Base-by-base conservation (phyloP, 2,329 filamentous ascomycete genomes). In the Chrysoporthe puriensis region DNA sequence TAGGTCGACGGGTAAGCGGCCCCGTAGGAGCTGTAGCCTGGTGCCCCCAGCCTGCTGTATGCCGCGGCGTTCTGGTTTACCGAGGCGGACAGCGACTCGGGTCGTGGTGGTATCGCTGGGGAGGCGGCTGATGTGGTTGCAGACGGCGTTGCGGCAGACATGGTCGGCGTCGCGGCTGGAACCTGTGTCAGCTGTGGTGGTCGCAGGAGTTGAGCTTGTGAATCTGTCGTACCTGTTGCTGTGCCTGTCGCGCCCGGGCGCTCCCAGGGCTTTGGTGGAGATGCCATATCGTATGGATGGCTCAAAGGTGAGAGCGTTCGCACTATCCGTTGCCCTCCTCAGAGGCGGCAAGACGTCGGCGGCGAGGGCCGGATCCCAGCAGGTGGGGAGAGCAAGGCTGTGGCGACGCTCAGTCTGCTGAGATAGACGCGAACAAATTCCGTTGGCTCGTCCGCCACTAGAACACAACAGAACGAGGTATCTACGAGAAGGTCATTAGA, bases 241-340 rank as follows among this genome's bases (percentile, higher is more conserved):
- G 76, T 76, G 72, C 82, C 76, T 73, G 84, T 84, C 70, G 88
- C 86, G 80, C 90, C 91, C 72, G 90, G 86, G 79, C 91, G 88
- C 82, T 99, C 96, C 96, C 96, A 99, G 59, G 96, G 96, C 82
- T 99, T 99, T 66, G 96, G 96, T 77, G 96, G 96, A 79, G 95
- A 97, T 71, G 87, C 87, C 85, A 89, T 89, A 71, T 67, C 63
- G 43, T 63, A 50, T 56, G 36, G 62, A n/a, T 43, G 57, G 56
- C 14, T 36, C 13, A 6, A 61, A n/a, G n/a, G 40, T 32, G 16
- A 52, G 16, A 16, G 40, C 44, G 44, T 26, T 34, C 36, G 42
- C n/a, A 48, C 11, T 34, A 16, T n/a, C 8, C 11, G 34, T 36
- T 48, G 14, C 43, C 42, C 48, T 34, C 6, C 11, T 44, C 40